Percentiles rank a stretch among this genome's conserved stretches.
Conservation (phyloP, 352 stramenopile genomes). For the Pythium folliculosum region DNA sequence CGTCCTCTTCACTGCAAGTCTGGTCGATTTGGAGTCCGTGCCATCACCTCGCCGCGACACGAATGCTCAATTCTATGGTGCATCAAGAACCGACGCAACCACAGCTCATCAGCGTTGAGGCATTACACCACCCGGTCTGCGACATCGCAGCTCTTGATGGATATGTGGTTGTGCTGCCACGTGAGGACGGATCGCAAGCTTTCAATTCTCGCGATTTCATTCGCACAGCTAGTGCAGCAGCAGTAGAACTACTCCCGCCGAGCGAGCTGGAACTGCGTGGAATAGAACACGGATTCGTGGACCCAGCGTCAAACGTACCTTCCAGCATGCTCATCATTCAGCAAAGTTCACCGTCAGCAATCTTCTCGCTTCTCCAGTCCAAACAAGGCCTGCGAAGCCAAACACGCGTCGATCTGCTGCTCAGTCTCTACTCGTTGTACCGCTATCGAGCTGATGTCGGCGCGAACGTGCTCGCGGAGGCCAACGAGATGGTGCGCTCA, state of each 20-base stretch:
- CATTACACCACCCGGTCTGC: constrained; percentile 21
- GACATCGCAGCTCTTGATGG: constrained; percentile 76
- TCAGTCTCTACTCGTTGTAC: constrained; percentile 86
- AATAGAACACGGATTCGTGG: background rate
- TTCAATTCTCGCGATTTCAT: constrained; percentile 34
- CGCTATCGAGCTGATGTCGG: constrained; percentile 84
- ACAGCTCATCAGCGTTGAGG: constrained; percentile 59
- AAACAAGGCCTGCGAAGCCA: constrained; percentile 16
- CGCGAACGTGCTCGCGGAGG: constrained; percentile 9
- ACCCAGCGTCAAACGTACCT: background rate
- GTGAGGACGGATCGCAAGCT: constrained; percentile 11
- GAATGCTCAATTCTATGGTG: constrained; percentile 53
- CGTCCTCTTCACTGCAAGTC: constrained; percentile 67
- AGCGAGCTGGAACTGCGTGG: constrained; percentile 61
- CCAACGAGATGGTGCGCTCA: constrained; percentile 9
- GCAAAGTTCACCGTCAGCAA: constrained; percentile 73
- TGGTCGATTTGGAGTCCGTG: constrained; percentile 89
- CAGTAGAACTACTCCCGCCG: constrained; percentile 47
- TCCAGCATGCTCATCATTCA: constrained; percentile 56
- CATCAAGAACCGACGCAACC: constrained; percentile 73
- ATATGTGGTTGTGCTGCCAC: constrained; percentile 71
- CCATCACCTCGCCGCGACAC: constrained; percentile 71
- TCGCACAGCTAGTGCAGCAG: constrained; percentile 41
- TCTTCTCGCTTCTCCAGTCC: constrained; percentile 58
- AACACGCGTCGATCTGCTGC: constrained; percentile 70